phyloP scores from a whole-genome alignment of 2,329 filamentous ascomycete species.

The Bertia moriformis region DNA sequence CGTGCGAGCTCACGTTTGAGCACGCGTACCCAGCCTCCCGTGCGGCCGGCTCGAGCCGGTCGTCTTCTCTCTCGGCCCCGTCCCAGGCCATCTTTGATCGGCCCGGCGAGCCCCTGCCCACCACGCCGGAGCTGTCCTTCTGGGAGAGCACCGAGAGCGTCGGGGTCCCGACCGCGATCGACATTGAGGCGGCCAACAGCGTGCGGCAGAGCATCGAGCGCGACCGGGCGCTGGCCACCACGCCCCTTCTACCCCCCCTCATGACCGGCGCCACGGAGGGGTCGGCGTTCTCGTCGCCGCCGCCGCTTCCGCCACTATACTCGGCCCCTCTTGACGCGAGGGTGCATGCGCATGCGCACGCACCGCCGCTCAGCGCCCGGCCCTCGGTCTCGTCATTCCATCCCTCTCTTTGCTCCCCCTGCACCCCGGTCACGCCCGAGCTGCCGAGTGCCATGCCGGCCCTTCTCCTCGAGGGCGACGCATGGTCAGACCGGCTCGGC shows the following conservation, averaged over 20 bases:
- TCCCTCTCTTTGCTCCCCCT: constrained; percentile 9
- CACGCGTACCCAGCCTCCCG: not conserved
- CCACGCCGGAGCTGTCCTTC: constrained; percentile 48
- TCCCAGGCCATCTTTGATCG: not conserved
- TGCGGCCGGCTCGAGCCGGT: not conserved
- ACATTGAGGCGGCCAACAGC: not conserved
- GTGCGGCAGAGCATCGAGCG: not conserved
- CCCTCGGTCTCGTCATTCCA: not conserved
- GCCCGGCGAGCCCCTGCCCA: constrained; percentile 38
- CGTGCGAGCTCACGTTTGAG: not conserved
- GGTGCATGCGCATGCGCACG: not conserved
- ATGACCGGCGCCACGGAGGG: not conserved
- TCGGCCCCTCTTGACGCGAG: constrained; percentile 8
- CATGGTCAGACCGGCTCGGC: not conserved
- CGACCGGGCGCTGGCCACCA: not conserved
- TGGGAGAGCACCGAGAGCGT: constrained; percentile 15
- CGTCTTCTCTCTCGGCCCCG: not conserved
- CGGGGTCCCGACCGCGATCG: not conserved
- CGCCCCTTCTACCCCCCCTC: not conserved
- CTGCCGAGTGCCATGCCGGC: not conserved
- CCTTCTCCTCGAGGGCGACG: not conserved
- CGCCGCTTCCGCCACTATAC: constrained; percentile 31
- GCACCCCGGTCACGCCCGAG: not conserved
- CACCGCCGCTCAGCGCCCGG: not conserved
- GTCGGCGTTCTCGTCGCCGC: constrained; percentile 55